Percentiles rank a stretch among this genome's conserved stretches.
phyloP scores from a whole-genome alignment of 2,329 filamentous ascomycete genomes.

The Pyrenophora seminiperda region DNA sequence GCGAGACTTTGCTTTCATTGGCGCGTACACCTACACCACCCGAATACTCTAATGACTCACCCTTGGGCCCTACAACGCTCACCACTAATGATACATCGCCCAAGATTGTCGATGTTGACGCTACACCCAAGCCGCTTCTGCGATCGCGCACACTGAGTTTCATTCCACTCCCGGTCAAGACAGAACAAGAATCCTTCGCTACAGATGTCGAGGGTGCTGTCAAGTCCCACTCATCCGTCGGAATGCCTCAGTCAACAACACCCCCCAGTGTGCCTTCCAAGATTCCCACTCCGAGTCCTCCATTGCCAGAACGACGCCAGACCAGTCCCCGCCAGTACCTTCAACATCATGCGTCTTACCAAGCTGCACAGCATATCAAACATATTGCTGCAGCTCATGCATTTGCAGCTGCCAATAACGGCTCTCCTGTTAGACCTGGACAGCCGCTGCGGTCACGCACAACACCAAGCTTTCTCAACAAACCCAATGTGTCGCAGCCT shows the following conservation, averaged over 20 bases:
- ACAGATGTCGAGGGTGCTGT: conserved; percentile 10
- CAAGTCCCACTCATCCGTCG: conserved; percentile 2
- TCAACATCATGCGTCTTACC: conserved; percentile 17
- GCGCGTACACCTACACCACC: conserved; percentile 5
- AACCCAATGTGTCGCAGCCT: conserved; percentile 13
- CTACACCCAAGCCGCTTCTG: conserved; percentile 29
- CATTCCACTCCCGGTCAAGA: conserved; percentile 35
- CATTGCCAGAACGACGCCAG: conserved; percentile 19
- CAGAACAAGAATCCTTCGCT: conserved; percentile 13
- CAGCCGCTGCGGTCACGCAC: conserved; percentile 36
- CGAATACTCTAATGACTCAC: background rate
- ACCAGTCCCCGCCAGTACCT: conserved; percentile 38
- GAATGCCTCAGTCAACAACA: conserved; percentile 15
- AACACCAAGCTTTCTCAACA: conserved; percentile 36
- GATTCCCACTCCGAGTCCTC: conserved; percentile 40
- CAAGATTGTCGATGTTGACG: conserved; percentile 14
- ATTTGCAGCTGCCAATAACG: conserved; percentile 10
- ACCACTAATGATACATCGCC: background rate
- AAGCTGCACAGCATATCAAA: conserved; percentile 26
- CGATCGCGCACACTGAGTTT: conserved; percentile 42
- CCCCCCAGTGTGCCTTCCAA: conserved; percentile 23
- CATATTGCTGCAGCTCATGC: conserved; percentile 23
- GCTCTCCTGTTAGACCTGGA: conserved; percentile 22
- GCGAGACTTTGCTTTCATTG: conserved; percentile 18
- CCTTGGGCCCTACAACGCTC: background rate